Conservation (phyloP, 768 basidiomycete genomes). For the Phanerochaete carnosa region DNA sequence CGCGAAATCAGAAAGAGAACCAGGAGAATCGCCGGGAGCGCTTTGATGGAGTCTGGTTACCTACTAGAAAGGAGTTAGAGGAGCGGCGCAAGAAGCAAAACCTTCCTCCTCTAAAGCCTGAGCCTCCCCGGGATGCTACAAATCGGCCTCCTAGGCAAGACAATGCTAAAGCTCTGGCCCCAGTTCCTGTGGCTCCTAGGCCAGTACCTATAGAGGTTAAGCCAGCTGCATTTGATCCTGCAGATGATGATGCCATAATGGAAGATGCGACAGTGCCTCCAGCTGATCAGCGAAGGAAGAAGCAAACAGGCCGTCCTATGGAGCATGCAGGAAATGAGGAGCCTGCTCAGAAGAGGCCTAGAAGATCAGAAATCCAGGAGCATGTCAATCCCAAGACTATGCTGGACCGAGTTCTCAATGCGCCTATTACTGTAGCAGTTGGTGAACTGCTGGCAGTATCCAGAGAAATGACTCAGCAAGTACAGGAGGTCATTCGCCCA, state of each 20-base stretch:
- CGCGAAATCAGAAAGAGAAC: too few species aligned
- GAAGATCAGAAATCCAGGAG: background rate
- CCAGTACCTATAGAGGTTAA: background rate
- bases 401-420: background rate
- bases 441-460: constrained; percentile 6
- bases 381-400: background rate
- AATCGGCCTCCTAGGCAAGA: background rate
- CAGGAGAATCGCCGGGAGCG: too few species aligned
- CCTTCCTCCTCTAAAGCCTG: background rate
- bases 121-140: too few species aligned
- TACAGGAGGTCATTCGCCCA: constrained; percentile 4
- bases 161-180: background rate
- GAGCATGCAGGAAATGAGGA: too few species aligned
- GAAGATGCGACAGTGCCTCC: background rate
- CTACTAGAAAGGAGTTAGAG: background rate
- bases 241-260: background rate
- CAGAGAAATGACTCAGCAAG: constrained; percentile 1
- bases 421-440: background rate
- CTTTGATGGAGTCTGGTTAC: background rate
- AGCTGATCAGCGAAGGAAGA: too few species aligned
- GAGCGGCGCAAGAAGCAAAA: background rate
- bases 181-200: background rate
- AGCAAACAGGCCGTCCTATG: too few species aligned
- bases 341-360: too few species aligned
- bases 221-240: background rate